Evolutionary conservation across 2,329 filamentous ascomycete genomes (phyloP).

Genomic region (Chaetomium globosum): DNA sequence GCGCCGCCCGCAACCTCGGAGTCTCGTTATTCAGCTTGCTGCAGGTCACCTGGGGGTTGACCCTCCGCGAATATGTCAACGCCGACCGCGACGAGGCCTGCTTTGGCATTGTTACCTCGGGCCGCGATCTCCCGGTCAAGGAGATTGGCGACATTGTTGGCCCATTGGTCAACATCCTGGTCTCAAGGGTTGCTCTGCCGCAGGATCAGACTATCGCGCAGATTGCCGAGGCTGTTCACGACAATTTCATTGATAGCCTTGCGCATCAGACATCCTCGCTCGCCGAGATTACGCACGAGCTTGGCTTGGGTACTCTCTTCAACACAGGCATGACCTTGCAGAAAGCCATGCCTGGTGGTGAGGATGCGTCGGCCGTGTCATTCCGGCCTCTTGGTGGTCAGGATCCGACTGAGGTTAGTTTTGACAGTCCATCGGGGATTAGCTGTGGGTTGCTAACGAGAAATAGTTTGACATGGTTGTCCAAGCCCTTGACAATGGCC

Average conservation of each 20-base stretch:
- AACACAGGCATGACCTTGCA: slow-evolving; percentile 29
- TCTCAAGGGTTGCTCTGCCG: slow-evolving; percentile 16
- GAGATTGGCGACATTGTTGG: slow-evolving; percentile 20
- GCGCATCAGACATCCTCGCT: slow-evolving; percentile 25
- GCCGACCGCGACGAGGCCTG: slow-evolving; percentile 19
- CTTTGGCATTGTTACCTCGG: slow-evolving; percentile 26
- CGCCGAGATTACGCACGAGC: slow-evolving; percentile 26
- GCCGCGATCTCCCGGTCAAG: slow-evolving; percentile 23
- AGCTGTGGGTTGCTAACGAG: neutral
- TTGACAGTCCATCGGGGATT: too few relatives aligned
- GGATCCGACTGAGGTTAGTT: slow-evolving; percentile 26
- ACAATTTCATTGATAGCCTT: slow-evolving; percentile 26
- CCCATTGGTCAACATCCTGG: slow-evolving; percentile 25
- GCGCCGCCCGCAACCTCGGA: slow-evolving; percentile 12
- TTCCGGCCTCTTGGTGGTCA: slow-evolving; percentile 22
- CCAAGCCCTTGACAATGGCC: slow-evolving; percentile 20
- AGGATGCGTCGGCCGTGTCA: neutral
- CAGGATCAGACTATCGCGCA: slow-evolving; percentile 17
- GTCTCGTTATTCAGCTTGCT: slow-evolving; percentile 23
- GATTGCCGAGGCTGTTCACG: slow-evolving; percentile 19
- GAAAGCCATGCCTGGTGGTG: neutral
- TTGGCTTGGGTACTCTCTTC: slow-evolving; percentile 23
- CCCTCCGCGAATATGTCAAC: slow-evolving; percentile 22
- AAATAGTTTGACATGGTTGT: slow-evolving; percentile 24
- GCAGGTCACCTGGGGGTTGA: slow-evolving; percentile 24